Evolutionary conservation across 2,329 filamentous ascomycete genomes (phyloP).

Genomic region (Fusarium sublunatum): DNA sequence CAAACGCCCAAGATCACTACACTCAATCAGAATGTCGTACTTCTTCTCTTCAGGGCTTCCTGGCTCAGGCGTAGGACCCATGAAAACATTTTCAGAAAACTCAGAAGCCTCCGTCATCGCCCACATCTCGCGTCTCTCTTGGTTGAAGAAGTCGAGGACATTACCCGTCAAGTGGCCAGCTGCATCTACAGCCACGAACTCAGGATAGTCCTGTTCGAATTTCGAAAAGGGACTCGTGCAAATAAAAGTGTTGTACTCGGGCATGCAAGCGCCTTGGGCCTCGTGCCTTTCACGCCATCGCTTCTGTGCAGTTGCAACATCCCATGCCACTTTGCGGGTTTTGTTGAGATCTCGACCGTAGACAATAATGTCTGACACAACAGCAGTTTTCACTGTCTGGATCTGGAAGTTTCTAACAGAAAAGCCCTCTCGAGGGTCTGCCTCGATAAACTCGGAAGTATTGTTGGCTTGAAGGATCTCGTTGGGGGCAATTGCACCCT

Average conservation of each 20-base stretch:
- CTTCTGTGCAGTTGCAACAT: constrained; percentile 79
- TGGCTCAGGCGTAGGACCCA: constrained; percentile 86
- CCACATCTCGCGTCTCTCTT: constrained; percentile 93
- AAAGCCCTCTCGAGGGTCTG: constrained; percentile 90
- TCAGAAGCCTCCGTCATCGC: constrained; percentile 90
- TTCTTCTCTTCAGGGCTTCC: constrained; percentile 65
- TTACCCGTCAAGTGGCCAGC: constrained; percentile 77
- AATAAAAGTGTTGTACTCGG: constrained; percentile 87
- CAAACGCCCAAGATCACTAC: constrained; percentile 84
- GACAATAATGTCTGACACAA: constrained; percentile 90
- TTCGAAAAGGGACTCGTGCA: constrained; percentile 71
- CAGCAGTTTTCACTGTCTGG: constrained; percentile 87
- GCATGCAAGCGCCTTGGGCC: constrained; percentile 63
- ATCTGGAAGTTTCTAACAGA: constrained; percentile 98
- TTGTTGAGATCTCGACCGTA: constrained; percentile 80
- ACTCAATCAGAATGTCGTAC: constrained; percentile 91
- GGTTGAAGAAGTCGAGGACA: constrained; percentile 88
- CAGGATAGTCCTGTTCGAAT: constrained; percentile 76
- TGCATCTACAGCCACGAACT: constrained; percentile 81
- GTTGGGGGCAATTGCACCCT: constrained; percentile 84
- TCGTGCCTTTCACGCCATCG: constrained; percentile 77
- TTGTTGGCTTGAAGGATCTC: constrained; percentile 74
- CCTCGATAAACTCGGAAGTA: constrained; percentile 76
- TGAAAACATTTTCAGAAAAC: constrained; percentile 88
- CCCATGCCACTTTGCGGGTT: constrained; percentile 72